phyloP scores from a whole-genome alignment of 2,329 filamentous ascomycete species.

The Elsinoe ampelina region DNA sequence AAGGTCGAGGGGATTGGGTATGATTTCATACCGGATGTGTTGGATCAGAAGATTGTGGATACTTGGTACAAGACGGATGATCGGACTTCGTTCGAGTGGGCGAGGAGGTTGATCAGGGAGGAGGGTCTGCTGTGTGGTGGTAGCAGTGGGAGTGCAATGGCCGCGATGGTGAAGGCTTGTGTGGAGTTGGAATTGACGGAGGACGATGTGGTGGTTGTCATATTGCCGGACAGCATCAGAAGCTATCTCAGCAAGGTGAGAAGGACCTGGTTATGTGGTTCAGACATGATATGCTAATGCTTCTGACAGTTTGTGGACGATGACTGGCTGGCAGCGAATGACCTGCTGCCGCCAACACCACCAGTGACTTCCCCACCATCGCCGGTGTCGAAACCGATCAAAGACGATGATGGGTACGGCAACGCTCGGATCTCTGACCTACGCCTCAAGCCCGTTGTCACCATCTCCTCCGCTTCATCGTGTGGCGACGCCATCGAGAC shows the following conservation, averaged over 20 bases:
- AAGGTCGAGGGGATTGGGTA: conserved; percentile 99
- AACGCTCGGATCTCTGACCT: conserved; percentile 73
- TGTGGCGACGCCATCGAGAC: conserved; percentile 90
- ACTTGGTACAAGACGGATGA: conserved; percentile 99
- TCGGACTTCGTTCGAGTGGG: conserved; percentile 78
- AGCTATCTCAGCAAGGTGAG: conserved; percentile 83
- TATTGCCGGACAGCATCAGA: conserved; percentile 90
- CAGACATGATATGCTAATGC: conserved; percentile 17
- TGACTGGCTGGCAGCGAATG: conserved; percentile 96
- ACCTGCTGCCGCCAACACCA: conserved; percentile 62
- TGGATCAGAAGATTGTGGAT: conserved; percentile 71
- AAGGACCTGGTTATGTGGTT: background rate
- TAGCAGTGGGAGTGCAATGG: conserved; percentile 85
- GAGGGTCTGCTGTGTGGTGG: conserved; percentile 91
- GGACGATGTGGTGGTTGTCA: conserved; percentile 79
- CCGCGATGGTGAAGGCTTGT: conserved; percentile 66
- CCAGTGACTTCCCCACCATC: conserved; percentile 32
- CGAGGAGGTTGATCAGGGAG: conserved; percentile 83
- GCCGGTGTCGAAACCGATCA: conserved; percentile 23
- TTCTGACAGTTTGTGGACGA: conserved; percentile 72
- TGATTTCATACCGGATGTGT: conserved; percentile 92
- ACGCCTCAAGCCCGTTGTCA: conserved; percentile 87
- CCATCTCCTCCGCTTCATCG: conserved; percentile 58
- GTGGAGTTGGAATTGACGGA: conserved; percentile 69
- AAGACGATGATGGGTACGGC: conserved; percentile 57